phyloP scores from a whole-genome alignment of 2,329 filamentous ascomycete species.

The Rutstroemia sydowiana region DNA sequence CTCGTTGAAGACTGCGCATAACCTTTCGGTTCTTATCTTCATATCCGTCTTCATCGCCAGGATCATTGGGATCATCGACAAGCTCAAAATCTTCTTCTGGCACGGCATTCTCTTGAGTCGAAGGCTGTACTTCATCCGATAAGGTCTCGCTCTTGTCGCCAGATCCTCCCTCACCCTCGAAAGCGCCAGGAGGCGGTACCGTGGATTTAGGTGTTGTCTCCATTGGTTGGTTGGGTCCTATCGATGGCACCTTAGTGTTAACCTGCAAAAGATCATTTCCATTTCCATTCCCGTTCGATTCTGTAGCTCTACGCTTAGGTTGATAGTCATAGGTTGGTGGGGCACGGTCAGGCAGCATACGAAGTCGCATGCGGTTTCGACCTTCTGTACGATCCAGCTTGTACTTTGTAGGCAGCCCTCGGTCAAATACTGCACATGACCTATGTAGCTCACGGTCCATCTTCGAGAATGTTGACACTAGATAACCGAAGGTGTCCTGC shows the following conservation, averaged over 20 bases:
- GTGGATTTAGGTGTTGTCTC: slow-evolving; percentile 12
- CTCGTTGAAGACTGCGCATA: slow-evolving; percentile 84
- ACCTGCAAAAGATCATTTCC: slow-evolving; percentile 31
- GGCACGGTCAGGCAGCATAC: slow-evolving; percentile 72
- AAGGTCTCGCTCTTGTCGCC: slow-evolving; percentile 13
- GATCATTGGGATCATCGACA: slow-evolving; percentile 87
- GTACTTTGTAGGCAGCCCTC: slow-evolving; percentile 64
- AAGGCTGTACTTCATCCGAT: slow-evolving; percentile 12
- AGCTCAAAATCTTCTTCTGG: slow-evolving; percentile 90
- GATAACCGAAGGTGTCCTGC: slow-evolving; percentile 78
- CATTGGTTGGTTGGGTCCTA: slow-evolving; percentile 7
- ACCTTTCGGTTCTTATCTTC: slow-evolving; percentile 99
- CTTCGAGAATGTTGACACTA: slow-evolving; percentile 67
- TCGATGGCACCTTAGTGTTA: slow-evolving; percentile 21
- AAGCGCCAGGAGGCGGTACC: slow-evolving; percentile 6
- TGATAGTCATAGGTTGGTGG: slow-evolving; percentile 67
- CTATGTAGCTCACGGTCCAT: slow-evolving; percentile 72
- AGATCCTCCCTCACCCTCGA: slow-evolving; percentile 11
- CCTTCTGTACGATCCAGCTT: slow-evolving; percentile 93
- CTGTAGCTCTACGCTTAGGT: slow-evolving; percentile 65
- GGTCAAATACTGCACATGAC: slow-evolving; percentile 73
- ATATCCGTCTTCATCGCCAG: slow-evolving; percentile 69
- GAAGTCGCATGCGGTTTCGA: slow-evolving; percentile 86
- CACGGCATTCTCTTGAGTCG: slow-evolving; percentile 20
- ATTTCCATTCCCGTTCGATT: too few species aligned